These are phyloP conservation scores for Leccinum rimulosum DNA, from an alignment of 768 basidiomycete species.

Conservation along the genomic window DNA sequence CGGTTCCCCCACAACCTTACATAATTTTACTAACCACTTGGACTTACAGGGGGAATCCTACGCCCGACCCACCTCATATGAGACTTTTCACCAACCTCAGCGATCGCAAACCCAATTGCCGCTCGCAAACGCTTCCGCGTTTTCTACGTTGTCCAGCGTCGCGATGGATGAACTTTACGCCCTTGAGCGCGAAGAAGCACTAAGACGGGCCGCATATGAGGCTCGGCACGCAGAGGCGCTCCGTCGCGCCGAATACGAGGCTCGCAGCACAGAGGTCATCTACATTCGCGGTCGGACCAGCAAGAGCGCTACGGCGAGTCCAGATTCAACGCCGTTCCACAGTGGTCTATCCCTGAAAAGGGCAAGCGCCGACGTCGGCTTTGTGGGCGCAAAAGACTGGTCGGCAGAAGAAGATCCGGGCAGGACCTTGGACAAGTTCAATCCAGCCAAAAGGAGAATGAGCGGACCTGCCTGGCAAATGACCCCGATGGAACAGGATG, in stretches of 20 bases:
- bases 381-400: constrained; percentile 42
- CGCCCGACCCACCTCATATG: constrained; percentile 55
- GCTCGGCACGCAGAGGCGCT: constrained; percentile 68
- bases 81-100: constrained; percentile 31
- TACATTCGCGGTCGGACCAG: constrained; percentile 39
- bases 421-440: constrained; percentile 26
- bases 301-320: constrained; percentile 71
- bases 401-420: constrained; percentile 26
- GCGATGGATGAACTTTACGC: constrained; percentile 90
- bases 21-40: constrained; percentile 22
- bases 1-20: constrained; percentile 29
- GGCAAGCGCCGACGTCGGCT: constrained; percentile 37
- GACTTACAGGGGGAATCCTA: constrained; percentile 50
- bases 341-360: constrained; percentile 19
- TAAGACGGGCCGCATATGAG: constrained; percentile 85
- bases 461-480: constrained; percentile 59
- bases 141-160: constrained; percentile 67
- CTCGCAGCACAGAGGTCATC: constrained; percentile 46
- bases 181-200: constrained; percentile 83
- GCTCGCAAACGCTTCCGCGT: constrained; percentile 43
- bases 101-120: constrained; percentile 28
- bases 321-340: constrained; percentile 46
- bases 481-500: constrained; percentile 40
- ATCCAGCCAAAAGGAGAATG: constrained; percentile 42
- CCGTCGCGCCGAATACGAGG: constrained; percentile 62